Conservation (phyloP, 176 grass and related monocot species). For the Cocos nucifera region DNA sequence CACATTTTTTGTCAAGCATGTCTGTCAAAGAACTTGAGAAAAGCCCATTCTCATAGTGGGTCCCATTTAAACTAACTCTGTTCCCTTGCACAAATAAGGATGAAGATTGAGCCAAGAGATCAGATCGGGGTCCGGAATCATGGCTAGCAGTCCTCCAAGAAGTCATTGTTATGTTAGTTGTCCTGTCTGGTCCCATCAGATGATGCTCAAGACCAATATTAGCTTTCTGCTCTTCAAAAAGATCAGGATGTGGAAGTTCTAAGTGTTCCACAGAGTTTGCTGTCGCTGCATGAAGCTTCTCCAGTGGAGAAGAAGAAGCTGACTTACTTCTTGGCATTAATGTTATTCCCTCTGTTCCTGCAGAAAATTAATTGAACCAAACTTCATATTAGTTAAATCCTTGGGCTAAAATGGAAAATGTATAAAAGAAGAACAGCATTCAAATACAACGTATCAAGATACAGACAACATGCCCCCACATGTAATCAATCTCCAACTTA, state of each 20-base stretch:
- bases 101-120: slow-evolving; percentile 27
- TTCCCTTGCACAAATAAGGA: slow-evolving; percentile 33
- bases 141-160: slow-evolving; percentile 35
- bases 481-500: slow-evolving; percentile 3
- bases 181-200: slow-evolving; percentile 44
- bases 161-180: slow-evolving; percentile 31
- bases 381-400: too few species aligned
- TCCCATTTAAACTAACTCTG: slow-evolving; percentile 34
- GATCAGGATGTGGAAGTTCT: slow-evolving; percentile 31
- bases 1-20: slow-evolving; percentile 72
- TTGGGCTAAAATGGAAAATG: too few species aligned
- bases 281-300: slow-evolving; percentile 53
- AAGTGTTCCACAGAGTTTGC: slow-evolving; percentile 25
- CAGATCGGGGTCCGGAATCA: slow-evolving; percentile 32
- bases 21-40: slow-evolving; percentile 74
- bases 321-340: slow-evolving; percentile 53
- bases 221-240: slow-evolving; percentile 43
- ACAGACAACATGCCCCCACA: background rate
- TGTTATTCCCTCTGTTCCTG: slow-evolving; percentile 24
- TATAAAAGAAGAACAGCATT: too few species aligned
- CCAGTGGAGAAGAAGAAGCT: slow-evolving; percentile 51
- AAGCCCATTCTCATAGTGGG: slow-evolving; percentile 45
- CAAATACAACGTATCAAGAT: too few species aligned
- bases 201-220: slow-evolving; percentile 48
- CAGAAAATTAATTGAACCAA: slow-evolving; percentile 12